Evolutionary conservation across 352 stramenopile species (phyloP), one percentile per base, ranked within the genome.

Genomic region (Pythium apleroticum): DNA sequence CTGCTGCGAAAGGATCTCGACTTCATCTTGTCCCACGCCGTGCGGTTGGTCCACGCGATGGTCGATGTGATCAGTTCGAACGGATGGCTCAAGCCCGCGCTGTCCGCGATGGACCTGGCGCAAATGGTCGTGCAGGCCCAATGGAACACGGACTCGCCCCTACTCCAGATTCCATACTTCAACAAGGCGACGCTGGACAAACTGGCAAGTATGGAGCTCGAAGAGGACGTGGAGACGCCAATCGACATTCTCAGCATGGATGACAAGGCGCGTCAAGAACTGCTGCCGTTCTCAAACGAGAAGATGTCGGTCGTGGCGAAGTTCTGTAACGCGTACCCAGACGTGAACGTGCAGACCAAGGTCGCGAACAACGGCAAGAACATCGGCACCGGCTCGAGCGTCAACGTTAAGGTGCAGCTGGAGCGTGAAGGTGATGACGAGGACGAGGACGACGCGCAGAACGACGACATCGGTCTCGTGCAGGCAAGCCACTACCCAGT

Each of bases 311-410:
- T 98, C 33, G 91, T 99, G n/a, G 98, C 97, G 10, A 90, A 95
- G 56, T 99, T 99, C 80, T 99, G 98, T 80, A 99, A 99, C 74
- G 85, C 91, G 56, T 99, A 98, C 78, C 98, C 98, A 14, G 98
- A 99, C 65, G 91, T 99, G 60, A 98, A 98, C 41, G 87, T 99
- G 46, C 74, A 89, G 56, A 98, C 96, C 50, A 84, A 95, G 67
- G 83, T 99, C 24, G 68, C 93, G 43, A 93, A 98, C 67, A 65
- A 86, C 31, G 82, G 80, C 41, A 95, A 98, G 73, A 86, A 98
- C 59, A 73, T 99, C 24, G 88, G 85, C 6, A 89, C 88, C 24
- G 91, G 93, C 25, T 96, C 98, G 33, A 75, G 89, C 27, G 93
- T 99, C 25, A 78, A 84, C 25, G 80, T 99, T 4, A 78, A 82